Percentiles rank a stretch among this genome's conserved stretches.
Evolutionary conservation across 2,329 filamentous ascomycete species (phyloP).

Genomic region (Aphanocladium album): DNA sequence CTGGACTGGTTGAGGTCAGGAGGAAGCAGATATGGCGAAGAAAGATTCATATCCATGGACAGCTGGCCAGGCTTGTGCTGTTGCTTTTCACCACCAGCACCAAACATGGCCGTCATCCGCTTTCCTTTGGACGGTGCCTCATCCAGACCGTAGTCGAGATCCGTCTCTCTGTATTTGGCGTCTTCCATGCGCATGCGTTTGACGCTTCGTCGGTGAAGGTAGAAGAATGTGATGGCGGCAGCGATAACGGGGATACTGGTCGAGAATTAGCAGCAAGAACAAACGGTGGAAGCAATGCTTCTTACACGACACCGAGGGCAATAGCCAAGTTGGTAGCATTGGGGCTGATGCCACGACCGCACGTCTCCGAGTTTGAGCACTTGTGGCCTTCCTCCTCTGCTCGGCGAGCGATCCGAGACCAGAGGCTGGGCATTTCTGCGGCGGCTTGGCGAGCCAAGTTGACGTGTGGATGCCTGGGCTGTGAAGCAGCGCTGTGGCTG

Average conservation of each 20-base stretch:
- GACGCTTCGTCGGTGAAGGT: constrained; percentile 73
- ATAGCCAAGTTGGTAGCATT: constrained; percentile 61
- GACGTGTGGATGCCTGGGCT: neutral
- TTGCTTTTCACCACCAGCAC: constrained; percentile 54
- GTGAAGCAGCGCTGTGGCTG: constrained; percentile 3
- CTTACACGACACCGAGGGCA: constrained; percentile 65
- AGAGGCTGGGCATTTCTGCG: constrained; percentile 5
- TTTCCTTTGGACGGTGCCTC: constrained; percentile 36
- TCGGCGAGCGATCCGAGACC: constrained; percentile 5
- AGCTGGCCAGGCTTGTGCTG: constrained; percentile 46
- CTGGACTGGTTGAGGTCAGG: constrained; percentile 71
- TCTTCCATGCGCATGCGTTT: constrained; percentile 73
- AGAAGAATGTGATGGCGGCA: constrained; percentile 63
- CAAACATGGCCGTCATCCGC: constrained; percentile 29
- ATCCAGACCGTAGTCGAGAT: constrained; percentile 84
- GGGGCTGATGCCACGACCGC: constrained; percentile 55
- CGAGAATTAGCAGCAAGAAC: constrained; percentile 16
- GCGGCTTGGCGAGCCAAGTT: constrained; percentile 7
- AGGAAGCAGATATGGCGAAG: constrained; percentile 90
- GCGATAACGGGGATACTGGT: constrained; percentile 68
- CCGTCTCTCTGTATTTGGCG: constrained; percentile 78
- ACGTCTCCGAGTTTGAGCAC: constrained; percentile 36
- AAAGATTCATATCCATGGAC: constrained; percentile 69
- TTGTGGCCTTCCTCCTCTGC: neutral
- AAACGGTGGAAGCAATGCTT: constrained; percentile 19